phyloP scores from a whole-genome alignment of 306 rosid genomes.

The Dryas octopetala region DNA sequence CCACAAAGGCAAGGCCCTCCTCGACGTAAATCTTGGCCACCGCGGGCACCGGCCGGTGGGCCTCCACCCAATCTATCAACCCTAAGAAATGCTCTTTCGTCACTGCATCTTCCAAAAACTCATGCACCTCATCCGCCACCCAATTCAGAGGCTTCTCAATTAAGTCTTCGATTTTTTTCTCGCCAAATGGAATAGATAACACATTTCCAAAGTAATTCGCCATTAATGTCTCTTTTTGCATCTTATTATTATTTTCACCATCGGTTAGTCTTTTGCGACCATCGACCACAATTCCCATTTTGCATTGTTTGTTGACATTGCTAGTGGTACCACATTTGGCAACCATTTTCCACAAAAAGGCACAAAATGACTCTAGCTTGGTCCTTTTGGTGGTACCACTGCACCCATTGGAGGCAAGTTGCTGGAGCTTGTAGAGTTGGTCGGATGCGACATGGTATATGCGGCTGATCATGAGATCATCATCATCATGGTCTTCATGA shows the following conservation, averaged over 20 bases:
- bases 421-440: slow-evolving; percentile 44
- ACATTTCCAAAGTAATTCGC: slow-evolving; percentile 64
- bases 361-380: slow-evolving; percentile 66
- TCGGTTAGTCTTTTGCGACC: slow-evolving; percentile 48
- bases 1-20: slow-evolving; percentile 60
- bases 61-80: slow-evolving; percentile 81
- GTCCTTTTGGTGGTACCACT: slow-evolving; percentile 19
- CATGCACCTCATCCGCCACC: slow-evolving; percentile 48
- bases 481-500: not conserved
- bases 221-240: slow-evolving; percentile 8
- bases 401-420: slow-evolving; percentile 23
- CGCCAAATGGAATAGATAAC: slow-evolving; percentile 58
- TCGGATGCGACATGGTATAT: slow-evolving; percentile 45
- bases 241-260: not conserved
- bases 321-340: slow-evolving; percentile 27
- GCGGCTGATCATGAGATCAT: slow-evolving; percentile 45
- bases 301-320: slow-evolving; percentile 21
- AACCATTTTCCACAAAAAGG: slow-evolving; percentile 68
- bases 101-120: slow-evolving; percentile 33
- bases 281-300: slow-evolving; percentile 79
- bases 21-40: slow-evolving; percentile 43
- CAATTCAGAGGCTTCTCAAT: slow-evolving; percentile 39
- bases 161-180: slow-evolving; percentile 35
- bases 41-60: slow-evolving; percentile 48
- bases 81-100: slow-evolving; percentile 64